Percentiles rank a stretch among this genome's conserved stretches.
Evolutionary conservation across 2,329 filamentous ascomycete genomes (phyloP).

Genomic region (Zymoseptoria brevis): DNA sequence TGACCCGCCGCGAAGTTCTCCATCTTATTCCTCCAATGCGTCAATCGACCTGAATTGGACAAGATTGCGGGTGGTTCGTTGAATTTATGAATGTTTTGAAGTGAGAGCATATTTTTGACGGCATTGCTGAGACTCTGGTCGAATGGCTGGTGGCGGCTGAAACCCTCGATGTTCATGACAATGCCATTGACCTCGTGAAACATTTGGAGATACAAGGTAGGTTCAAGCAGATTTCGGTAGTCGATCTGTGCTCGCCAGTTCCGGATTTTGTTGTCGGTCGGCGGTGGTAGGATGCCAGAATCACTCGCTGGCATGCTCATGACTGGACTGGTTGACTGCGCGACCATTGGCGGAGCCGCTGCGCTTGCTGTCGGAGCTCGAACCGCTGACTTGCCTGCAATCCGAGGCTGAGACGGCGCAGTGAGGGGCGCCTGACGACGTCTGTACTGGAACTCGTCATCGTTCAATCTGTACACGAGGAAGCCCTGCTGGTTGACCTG

Average conservation of each 20-base stretch:
- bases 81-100: neutral
- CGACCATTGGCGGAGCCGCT: neutral
- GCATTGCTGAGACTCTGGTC: neutral
- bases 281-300: neutral
- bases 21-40: neutral
- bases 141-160: neutral
- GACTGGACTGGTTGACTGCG: neutral
- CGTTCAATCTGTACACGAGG: neutral
- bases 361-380: neutral
- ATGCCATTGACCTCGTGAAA: neutral
- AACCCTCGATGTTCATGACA: neutral
- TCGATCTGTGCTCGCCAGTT: neutral
- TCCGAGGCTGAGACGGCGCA: neutral
- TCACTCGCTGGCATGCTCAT: neutral
- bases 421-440: neutral
- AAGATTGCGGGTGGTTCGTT: neutral
- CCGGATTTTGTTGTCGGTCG: neutral
- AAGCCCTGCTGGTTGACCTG: neutral
- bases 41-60: neutral
- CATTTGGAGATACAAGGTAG: neutral
- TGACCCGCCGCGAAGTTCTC: neutral
- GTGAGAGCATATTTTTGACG: neutral
- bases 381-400: neutral
- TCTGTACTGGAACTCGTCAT: neutral
- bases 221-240: neutral